Evolutionary conservation across 202 grass and related monocot genomes (phyloP).

Genomic region (Schoenoplectus triqueter): DNA sequence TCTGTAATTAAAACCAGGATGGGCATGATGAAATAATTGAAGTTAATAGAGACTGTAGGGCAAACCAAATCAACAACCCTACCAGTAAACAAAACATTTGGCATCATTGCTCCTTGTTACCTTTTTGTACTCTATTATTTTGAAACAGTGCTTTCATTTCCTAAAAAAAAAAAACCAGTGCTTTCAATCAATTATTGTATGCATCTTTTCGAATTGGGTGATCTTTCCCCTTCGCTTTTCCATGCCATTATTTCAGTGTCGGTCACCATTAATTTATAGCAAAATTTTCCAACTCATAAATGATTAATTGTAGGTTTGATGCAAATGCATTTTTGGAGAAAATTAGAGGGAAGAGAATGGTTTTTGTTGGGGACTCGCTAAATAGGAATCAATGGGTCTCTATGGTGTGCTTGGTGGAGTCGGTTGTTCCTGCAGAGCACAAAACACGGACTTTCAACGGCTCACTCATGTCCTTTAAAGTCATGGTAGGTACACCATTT

Average conservation of each 20-base stretch:
- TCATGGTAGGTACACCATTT: constrained; percentile 49
- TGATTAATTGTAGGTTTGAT: constrained; percentile 52
- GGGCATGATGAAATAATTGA: neutral
- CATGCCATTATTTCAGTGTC: constrained; percentile 13
- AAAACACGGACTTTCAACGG: constrained; percentile 55
- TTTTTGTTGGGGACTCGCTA: constrained; percentile 88
- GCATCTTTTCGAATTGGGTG: constrained; percentile 17
- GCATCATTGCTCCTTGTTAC: neutral
- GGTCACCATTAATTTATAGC: constrained; percentile 18
- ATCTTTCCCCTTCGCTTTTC: neutral
- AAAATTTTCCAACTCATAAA: neutral
- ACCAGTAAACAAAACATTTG: neutral
- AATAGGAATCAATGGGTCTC: constrained; percentile 96
- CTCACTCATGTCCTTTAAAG: constrained; percentile 76
- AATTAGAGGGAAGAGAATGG: constrained; percentile 74
- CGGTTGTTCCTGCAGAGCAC: constrained; percentile 46
- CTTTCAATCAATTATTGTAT: constrained; percentile 21
- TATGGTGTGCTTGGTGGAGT: constrained; percentile 87
- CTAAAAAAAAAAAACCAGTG: no score
- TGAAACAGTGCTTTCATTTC: neutral
- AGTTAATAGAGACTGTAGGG: neutral
- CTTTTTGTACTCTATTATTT: constrained; percentile 26
- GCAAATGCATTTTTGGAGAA: constrained; percentile 59
- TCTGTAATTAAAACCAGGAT: neutral
- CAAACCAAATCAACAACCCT: constrained; percentile 15